These are phyloP conservation scores for Plantago coronopus DNA, from an alignment of 305 asterid genomes.

Conservation along the genomic window DNA sequence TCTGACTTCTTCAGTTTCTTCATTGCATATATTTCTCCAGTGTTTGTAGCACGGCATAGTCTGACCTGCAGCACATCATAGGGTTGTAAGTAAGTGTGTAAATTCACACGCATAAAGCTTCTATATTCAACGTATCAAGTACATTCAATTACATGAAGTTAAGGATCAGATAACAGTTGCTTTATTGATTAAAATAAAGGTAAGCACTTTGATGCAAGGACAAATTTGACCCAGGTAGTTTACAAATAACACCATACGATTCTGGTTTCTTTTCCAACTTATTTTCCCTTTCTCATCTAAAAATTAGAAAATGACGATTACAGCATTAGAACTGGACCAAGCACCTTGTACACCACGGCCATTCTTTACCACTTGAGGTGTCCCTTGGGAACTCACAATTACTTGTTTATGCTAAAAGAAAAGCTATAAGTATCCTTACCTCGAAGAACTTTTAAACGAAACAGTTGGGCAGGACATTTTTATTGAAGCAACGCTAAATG, in stretches of 20 bases:
- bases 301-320: too few species aligned
- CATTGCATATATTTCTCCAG: slow-evolving; percentile 92
- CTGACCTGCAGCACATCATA: slow-evolving; percentile 63
- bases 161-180: neutral
- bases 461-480: neutral
- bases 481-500: neutral
- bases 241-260: neutral
- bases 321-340: neutral
- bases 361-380: neutral
- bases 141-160: neutral
- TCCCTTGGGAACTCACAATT: neutral
- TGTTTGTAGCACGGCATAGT: slow-evolving; percentile 67
- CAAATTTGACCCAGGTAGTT: neutral
- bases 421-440: too few species aligned
- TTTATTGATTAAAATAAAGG: neutral
- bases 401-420: too few species aligned
- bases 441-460: too few species aligned
- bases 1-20: slow-evolving; percentile 91
- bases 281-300: neutral
- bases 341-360: neutral
- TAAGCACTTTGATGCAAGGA: neutral
- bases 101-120: slow-evolving; percentile 2
- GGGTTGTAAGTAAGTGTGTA: slow-evolving; percentile 19
- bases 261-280: neutral
- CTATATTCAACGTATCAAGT: slow-evolving; percentile 4